These are phyloP conservation scores for Drechslerella dactyloides DNA, from an alignment of 2,329 filamentous ascomycete species.

Conservation along the genomic window DNA sequence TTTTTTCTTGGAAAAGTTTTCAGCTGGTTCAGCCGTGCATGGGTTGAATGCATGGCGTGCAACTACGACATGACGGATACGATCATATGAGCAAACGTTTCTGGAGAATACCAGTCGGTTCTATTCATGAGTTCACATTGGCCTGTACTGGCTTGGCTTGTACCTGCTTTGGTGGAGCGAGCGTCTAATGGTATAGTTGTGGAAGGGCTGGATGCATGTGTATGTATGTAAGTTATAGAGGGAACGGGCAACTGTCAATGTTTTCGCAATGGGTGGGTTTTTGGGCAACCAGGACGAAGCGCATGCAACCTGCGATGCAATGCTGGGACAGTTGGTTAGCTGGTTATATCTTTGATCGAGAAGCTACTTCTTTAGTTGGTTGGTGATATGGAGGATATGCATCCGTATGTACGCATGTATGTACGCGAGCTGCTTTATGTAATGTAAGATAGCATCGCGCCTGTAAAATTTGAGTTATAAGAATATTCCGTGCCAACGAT, in stretches of 20 bases:
- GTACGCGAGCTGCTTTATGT: no score
- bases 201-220: neutral
- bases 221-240: neutral
- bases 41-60: no score
- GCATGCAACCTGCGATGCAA: no score
- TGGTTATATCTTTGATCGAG: no score
- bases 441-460: neutral
- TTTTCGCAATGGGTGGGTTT: neutral
- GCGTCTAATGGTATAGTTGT: neutral
- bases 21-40: neutral
- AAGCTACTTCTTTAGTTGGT: no score
- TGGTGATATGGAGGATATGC: no score
- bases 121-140: neutral
- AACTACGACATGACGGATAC: neutral
- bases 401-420: no score
- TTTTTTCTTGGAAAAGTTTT: no score
- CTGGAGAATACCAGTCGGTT: neutral
- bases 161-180: neutral
- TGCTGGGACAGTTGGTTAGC: no score
- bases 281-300: no score
- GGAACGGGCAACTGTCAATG: neutral
- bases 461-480: no score
- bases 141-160: neutral
- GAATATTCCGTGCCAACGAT: no score
- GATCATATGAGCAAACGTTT: slow-evolving; percentile 1